These are phyloP conservation scores for Paramecium biaurelia DNA, from an alignment of 73 alveolate species.

Conservation along the genomic window DNA sequence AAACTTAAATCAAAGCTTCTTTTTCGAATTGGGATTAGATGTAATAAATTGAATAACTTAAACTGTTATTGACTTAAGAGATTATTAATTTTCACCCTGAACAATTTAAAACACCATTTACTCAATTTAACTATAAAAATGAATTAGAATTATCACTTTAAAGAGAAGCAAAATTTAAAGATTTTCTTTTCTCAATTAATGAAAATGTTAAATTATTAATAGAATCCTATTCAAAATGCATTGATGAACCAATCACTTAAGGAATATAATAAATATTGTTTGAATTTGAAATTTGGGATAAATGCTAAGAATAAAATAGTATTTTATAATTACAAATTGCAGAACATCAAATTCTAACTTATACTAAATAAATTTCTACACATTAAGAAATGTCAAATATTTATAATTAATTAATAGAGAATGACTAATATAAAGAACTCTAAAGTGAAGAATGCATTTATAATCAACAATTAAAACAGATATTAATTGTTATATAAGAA, in stretches of 20 bases:
- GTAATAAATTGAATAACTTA: neutral
- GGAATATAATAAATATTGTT: slow-evolving; percentile 4
- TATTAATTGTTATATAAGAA: neutral
- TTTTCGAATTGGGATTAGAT: neutral
- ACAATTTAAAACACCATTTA: neutral
- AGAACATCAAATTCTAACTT: neutral
- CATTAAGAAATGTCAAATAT: neutral
- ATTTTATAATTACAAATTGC: neutral
- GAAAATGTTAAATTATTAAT: neutral
- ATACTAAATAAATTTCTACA: neutral
- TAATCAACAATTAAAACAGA: neutral
- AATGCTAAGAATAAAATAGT: neutral
- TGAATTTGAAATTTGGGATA: slow-evolving; percentile 23
- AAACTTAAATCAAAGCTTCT: neutral
- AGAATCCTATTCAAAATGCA: neutral
- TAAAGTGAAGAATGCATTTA: neutral
- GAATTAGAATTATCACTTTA: neutral
- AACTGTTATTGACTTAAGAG: neutral
- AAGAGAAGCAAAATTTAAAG: neutral
- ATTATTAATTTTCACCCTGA: neutral
- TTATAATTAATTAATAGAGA: neutral
- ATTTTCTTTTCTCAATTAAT: neutral
- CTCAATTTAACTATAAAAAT: neutral
- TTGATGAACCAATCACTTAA: neutral
- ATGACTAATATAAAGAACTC: neutral